A percentile compares a stretch with the other conserved stretches of the same genome.
These are phyloP conservation scores for Globisporangium abappressorium DNA, from an alignment of 352 stramenopile species.

Conservation along the genomic window DNA sequence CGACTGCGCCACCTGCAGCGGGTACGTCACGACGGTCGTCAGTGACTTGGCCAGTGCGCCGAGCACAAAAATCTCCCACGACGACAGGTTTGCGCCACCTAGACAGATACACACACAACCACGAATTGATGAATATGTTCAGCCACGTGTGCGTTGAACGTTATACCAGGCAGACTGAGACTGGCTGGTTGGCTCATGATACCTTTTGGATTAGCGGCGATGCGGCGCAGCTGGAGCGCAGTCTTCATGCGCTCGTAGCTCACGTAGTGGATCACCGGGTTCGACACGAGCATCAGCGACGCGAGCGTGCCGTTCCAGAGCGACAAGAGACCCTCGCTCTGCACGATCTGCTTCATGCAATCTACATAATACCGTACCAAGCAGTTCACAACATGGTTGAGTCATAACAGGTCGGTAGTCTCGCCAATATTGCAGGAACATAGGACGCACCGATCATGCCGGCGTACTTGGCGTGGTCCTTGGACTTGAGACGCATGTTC, in stretches of 20 bases:
- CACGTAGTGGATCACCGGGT: constrained; percentile 95
- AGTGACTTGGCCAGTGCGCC: constrained; percentile 91
- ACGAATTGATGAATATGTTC: not conserved
- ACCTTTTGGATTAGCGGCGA: constrained; percentile 16
- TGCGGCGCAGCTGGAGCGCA: constrained; percentile 42
- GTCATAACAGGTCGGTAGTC: not conserved
- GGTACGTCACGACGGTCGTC: constrained; percentile 93
- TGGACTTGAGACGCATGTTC: constrained; percentile 91
- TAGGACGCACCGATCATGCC: constrained; percentile 28
- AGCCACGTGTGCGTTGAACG: no score
- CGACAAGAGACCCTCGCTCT: constrained; percentile 73
- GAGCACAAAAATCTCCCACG: constrained; percentile 89
- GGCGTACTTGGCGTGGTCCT: constrained; percentile 63
- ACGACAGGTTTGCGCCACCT: constrained; percentile 37
- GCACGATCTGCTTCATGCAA: constrained; percentile 51
- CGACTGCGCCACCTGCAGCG: constrained; percentile 92
- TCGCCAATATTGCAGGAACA: no score
- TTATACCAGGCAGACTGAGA: no score
- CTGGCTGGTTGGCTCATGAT: not conserved
- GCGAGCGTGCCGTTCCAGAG: constrained; percentile 92
- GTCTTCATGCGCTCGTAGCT: constrained; percentile 93
- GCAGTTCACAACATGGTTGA: constrained; percentile 13
- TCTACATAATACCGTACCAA: constrained; percentile 19
- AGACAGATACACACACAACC: not conserved
- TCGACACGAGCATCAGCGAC: constrained; percentile 92